Conservation (phyloP, 148 eudicot species). For the Cornus kousa region DNA sequence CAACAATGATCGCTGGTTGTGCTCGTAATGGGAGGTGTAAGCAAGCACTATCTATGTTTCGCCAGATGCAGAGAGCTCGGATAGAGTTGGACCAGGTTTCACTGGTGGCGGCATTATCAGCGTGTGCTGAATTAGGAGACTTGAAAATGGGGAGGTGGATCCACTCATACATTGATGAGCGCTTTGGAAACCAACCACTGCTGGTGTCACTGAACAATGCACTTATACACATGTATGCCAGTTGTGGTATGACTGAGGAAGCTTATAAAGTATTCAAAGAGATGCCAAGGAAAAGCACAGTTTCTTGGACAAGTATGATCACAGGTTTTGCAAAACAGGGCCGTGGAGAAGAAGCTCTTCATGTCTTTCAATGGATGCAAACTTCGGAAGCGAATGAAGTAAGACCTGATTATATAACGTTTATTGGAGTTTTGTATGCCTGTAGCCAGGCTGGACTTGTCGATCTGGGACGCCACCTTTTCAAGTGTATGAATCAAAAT, state of each 20-base stretch:
- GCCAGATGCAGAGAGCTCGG: constrained; percentile 32
- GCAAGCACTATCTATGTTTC: constrained; percentile 45
- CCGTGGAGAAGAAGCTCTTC: constrained; percentile 49
- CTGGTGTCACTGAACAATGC: constrained; percentile 47
- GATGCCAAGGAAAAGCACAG: constrained; percentile 40
- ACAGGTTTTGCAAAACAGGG: constrained; percentile 70
- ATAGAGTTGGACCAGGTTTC: constrained; percentile 58
- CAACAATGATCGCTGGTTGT: constrained; percentile 60
- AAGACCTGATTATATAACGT: constrained; percentile 58
- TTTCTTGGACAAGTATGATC: constrained; percentile 80
- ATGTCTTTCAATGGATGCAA: constrained; percentile 47
- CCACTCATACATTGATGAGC: constrained; percentile 35
- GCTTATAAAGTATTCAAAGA: constrained; percentile 42
- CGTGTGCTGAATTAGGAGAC: constrained; percentile 67
- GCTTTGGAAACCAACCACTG: constrained; percentile 7
- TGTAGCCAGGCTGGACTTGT: constrained; percentile 69
- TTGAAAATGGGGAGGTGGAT: constrained; percentile 57
- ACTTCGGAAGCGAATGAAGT: constrained; percentile 15
- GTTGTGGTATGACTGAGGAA: constrained; percentile 58
- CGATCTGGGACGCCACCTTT: constrained; percentile 38
- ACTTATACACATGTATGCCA: constrained; percentile 66
- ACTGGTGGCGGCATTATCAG: constrained; percentile 47
- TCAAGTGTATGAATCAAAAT: constrained; percentile 38
- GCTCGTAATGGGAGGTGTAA: constrained; percentile 42
- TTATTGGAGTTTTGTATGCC: constrained; percentile 58